These are phyloP conservation scores for Ramichloridium luteum DNA, from an alignment of 2,329 filamentous ascomycete genomes.

Conservation along the genomic window DNA sequence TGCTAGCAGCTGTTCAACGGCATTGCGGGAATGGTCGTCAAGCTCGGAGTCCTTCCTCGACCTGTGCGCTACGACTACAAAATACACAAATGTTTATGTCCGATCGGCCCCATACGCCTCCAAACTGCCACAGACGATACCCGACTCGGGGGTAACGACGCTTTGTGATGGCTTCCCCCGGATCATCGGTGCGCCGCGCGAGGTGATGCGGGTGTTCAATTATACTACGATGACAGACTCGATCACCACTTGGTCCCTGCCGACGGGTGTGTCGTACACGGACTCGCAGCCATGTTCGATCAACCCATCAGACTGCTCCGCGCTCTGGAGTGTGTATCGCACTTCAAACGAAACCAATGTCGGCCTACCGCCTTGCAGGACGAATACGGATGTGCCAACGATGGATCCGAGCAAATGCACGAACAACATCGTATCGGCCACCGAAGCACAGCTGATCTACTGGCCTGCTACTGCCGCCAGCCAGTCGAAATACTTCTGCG, in stretches of 20 bases:
- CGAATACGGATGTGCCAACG: too few species aligned
- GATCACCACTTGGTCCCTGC: conserved; percentile 5
- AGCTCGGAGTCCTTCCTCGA: conserved; percentile 2
- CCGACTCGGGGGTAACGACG: conserved; percentile 6
- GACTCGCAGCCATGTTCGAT: conserved; percentile 11
- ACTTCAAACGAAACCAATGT: too few species aligned
- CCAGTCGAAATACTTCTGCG: too few species aligned
- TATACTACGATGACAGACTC: conserved; percentile 1
- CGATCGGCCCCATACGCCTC: too few species aligned
- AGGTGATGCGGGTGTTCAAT: too few species aligned
- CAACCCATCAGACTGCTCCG: conserved; percentile 6
- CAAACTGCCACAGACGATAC: neutral
- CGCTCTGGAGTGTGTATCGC: conserved; percentile 5
- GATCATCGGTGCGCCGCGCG: conserved; percentile 7
- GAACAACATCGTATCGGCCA: too few species aligned
- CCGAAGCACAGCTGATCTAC: conserved; percentile 14
- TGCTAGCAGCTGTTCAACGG: conserved; percentile 9
- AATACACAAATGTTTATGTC: conserved; percentile 2
- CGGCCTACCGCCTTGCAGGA: too few species aligned
- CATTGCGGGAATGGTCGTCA: conserved; percentile 5
- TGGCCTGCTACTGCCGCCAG: too few species aligned
- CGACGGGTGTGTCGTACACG: conserved; percentile 6
- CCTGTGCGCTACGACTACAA: conserved; percentile 1
- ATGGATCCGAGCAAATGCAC: too few species aligned
- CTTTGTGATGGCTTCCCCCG: conserved; percentile 16